phyloP scores from a whole-genome alignment of 768 basidiomycete species.

The Lactarius vividus region DNA sequence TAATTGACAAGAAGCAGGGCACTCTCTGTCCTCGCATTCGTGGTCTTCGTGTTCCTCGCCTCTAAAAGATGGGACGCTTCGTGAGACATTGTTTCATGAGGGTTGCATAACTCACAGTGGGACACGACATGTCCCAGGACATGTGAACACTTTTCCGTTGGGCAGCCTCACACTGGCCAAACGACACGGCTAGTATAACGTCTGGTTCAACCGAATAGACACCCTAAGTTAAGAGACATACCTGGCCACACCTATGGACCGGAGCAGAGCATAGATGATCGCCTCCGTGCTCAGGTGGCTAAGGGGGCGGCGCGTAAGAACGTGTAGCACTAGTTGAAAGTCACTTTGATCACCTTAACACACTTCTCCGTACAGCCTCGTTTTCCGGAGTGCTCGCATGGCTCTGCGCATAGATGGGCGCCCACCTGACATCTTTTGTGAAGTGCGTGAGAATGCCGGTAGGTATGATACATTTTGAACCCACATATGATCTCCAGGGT shows the following conservation, averaged over 20 bases:
- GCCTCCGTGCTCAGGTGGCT: slow-evolving; percentile 32
- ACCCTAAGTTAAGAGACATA: slow-evolving; percentile 20
- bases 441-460: not conserved
- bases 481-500: slow-evolving; percentile 54
- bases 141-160: not conserved
- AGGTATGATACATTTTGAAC: not conserved
- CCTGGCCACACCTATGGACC: slow-evolving; percentile 55
- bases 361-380: slow-evolving; percentile 52
- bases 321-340: not conserved
- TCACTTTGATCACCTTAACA: slow-evolving; percentile 41
- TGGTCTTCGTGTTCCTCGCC: slow-evolving; percentile 45
- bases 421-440: slow-evolving; percentile 42
- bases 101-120: slow-evolving; percentile 3
- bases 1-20: slow-evolving; percentile 52
- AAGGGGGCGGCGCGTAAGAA: not conserved
- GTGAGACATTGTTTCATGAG: not conserved
- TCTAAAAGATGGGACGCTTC: slow-evolving; percentile 33
- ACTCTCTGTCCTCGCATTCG: slow-evolving; percentile 49
- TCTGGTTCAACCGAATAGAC: too few relatives aligned
- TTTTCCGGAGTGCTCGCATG: slow-evolving; percentile 45
- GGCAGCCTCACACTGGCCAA: not conserved
- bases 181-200: slow-evolving; percentile 9
- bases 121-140: slow-evolving; percentile 1
- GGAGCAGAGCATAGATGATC: slow-evolving; percentile 53
- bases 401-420: slow-evolving; percentile 51